Conservation (phyloP, 1,139 yeast species). For the Petasospora fabianii region DNA sequence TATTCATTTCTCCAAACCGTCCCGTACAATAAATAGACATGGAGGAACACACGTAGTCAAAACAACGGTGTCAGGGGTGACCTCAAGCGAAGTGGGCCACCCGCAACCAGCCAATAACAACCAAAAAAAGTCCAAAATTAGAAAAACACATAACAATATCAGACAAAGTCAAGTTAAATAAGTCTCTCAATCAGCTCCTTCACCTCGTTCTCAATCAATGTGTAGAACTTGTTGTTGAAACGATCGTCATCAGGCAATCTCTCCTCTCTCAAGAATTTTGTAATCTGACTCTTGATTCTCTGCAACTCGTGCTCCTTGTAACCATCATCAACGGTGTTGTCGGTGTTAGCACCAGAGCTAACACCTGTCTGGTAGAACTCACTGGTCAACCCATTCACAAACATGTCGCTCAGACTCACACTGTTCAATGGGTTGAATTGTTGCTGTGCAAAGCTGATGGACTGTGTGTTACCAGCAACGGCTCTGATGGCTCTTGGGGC, state of each 20-base stretch:
- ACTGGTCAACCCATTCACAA: slow-evolving; percentile 25
- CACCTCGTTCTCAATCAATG: slow-evolving; percentile 26
- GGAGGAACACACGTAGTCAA: no score
- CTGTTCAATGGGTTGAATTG: slow-evolving; percentile 17
- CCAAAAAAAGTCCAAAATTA: background rate
- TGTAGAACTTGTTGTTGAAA: slow-evolving; percentile 26
- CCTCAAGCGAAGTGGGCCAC: no score
- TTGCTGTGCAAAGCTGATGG: slow-evolving; percentile 19
- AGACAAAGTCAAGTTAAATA: slow-evolving; percentile 2
- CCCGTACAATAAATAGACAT: no score
- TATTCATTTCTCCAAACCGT: no score
- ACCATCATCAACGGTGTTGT: slow-evolving; percentile 22
- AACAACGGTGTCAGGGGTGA: no score
- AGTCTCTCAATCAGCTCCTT: slow-evolving; percentile 26
- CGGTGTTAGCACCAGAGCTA: slow-evolving; percentile 5
- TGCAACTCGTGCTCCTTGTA: slow-evolving; percentile 26
- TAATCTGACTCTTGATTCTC: slow-evolving; percentile 27
- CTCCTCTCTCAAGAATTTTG: slow-evolving; percentile 26
- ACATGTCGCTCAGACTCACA: slow-evolving; percentile 26
- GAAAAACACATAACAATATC: background rate
- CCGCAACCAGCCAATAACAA: no score
- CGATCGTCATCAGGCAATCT: slow-evolving; percentile 27
- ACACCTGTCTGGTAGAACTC: slow-evolving; percentile 14
- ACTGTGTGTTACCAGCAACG: slow-evolving; percentile 21
- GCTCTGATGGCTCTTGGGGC: slow-evolving; percentile 36